phyloP scores from a whole-genome alignment of 208 protist genomes.

The Angomonas ambiguus region DNA sequence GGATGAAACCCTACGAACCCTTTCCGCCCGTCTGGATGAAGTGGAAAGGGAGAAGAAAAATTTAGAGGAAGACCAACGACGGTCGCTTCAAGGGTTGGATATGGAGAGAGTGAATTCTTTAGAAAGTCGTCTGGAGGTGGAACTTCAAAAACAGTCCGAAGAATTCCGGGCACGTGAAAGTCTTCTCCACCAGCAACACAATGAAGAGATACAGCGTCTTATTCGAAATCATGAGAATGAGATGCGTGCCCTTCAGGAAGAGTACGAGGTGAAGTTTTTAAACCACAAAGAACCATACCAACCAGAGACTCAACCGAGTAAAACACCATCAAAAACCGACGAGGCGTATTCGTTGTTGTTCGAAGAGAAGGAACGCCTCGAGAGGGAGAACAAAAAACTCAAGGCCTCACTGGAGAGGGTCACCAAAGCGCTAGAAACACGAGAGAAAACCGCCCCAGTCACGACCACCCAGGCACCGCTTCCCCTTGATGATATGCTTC shows the following conservation, averaged over 20 bases:
- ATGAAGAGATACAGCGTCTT: constrained; percentile 59
- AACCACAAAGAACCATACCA: constrained; percentile 14
- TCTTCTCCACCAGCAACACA: constrained; percentile 51
- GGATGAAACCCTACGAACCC: constrained; percentile 29
- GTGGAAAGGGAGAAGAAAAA: constrained; percentile 23
- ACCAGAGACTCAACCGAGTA: not conserved
- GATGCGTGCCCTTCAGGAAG: constrained; percentile 31
- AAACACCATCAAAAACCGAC: constrained; percentile 16
- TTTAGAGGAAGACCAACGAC: constrained; percentile 22
- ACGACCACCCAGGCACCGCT: not conserved
- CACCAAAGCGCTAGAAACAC: not conserved
- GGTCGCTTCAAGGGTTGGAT: constrained; percentile 28
- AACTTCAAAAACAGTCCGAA: constrained; percentile 29
- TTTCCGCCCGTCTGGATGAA: constrained; percentile 42
- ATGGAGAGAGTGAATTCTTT: constrained; percentile 53
- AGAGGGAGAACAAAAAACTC: constrained; percentile 20
- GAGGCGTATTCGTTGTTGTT: constrained; percentile 50
- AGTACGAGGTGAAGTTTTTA: constrained; percentile 28
- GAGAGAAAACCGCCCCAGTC: not conserved
- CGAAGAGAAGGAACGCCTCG: constrained; percentile 43
- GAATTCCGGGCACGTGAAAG: constrained; percentile 50
- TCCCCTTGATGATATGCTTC: not conserved
- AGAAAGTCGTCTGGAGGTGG: constrained; percentile 45
- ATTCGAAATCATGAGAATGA: constrained; percentile 43
- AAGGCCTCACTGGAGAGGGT: not conserved